These are phyloP conservation scores for Apium graveolens DNA, from an alignment of 129 eudicot species.

Conservation along the genomic window DNA sequence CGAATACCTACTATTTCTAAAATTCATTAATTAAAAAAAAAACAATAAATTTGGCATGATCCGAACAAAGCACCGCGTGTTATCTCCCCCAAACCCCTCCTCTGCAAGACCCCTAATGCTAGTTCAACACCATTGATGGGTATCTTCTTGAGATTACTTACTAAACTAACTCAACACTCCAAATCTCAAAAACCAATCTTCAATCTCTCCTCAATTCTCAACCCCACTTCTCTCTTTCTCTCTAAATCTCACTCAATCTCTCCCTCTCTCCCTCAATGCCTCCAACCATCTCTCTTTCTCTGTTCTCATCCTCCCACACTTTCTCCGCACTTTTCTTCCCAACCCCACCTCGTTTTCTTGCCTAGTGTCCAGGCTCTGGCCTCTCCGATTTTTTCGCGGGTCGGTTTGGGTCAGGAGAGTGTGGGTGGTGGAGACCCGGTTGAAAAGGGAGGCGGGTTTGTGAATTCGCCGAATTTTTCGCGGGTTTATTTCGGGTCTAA, in stretches of 20 bases:
- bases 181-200: conserved; percentile 21
- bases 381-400: conserved; percentile 16
- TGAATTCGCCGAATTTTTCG: conserved; percentile 58
- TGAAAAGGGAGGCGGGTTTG: conserved; percentile 26
- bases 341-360: conserved; percentile 36
- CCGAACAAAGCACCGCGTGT: too few relatives aligned
- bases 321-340: conserved; percentile 47
- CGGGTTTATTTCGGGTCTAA: conserved; percentile 31
- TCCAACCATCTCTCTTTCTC: conserved; percentile 47
- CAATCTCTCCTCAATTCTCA: conserved; percentile 15
- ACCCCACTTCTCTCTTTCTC: conserved; percentile 14
- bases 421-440: conserved; percentile 8
- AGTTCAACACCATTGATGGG: conserved; percentile 43
- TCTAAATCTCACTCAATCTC: conserved; percentile 11
- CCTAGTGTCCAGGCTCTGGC: conserved; percentile 38
- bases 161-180: conserved; percentile 31
- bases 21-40: too few relatives aligned
- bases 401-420: neutral
- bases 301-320: conserved; percentile 65
- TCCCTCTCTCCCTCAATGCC: conserved; percentile 28
- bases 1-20: too few relatives aligned
- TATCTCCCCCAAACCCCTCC: neutral
- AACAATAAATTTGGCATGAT: too few relatives aligned
- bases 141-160: conserved; percentile 52
- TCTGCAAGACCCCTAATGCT: conserved; percentile 1